Evolutionary conservation across 768 basidiomycete species (phyloP), one percentile per base, ranked within the genome.

Genomic region (Rhizopogon salebrosus): DNA sequence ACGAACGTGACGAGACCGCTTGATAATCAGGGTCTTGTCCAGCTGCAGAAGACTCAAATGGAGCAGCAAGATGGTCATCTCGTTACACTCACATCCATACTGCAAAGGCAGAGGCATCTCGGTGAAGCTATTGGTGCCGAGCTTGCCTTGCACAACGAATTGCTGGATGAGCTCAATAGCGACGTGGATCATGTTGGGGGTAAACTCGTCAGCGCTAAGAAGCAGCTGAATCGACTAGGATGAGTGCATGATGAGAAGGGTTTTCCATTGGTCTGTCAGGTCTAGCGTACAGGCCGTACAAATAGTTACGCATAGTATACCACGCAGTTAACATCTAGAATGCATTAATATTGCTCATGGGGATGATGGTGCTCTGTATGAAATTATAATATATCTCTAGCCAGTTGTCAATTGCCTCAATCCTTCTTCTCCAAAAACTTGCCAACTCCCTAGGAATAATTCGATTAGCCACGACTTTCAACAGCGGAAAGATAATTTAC

Each of bases 41-140:
- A 84, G 58, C 73, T 95, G 52, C 95, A 98, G 65, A 78, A 87
- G 61, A 73, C 75, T 14, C 84, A 93, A 71, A 84, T 98, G 62
- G 78, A 87, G 42, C 79, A 87, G 54, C 95, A 98, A 67, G 95
- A 98, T 61, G 60, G 73, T 27, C 87, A 95, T 61, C 74, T 95
- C n/a, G 74, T 84, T 4, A 80, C 87, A 58, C 73, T 98, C 42
- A 85, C 89, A 0, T 79, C 90, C 0, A 85, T 97, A 54, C 75
- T 98, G 38, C 82, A 83, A 60, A 79, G 94, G 35, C 95, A 98
- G 69, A 79, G 85, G 63, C 84, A 90, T 24, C 78, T 98, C 10
- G 95, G 94, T 18, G 75, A 87, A 53, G 92, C 92, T 7, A 97
- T 98, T 54, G 79, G 80, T 46, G 78, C 76, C 46, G 95, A 98